These are phyloP conservation scores for Amanita thiersii DNA, from an alignment of 768 basidiomycete species.

Conservation along the genomic window DNA sequence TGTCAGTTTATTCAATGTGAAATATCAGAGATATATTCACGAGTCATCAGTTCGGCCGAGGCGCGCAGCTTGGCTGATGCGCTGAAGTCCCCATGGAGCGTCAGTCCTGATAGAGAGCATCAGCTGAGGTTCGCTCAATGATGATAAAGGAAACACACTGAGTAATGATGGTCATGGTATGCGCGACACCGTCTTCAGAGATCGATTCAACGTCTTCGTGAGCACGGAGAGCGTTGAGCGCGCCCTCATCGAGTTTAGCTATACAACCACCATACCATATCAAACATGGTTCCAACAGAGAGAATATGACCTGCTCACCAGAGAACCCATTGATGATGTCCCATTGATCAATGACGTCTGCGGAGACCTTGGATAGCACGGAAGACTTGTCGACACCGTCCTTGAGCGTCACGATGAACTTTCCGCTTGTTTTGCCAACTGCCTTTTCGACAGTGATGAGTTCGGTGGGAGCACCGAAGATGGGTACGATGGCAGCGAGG, in stretches of 20 bases:
- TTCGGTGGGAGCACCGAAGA: not conserved
- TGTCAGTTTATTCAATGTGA: not conserved
- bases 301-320: too few relatives aligned
- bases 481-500: not conserved
- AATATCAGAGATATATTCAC: not conserved
- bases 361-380: not conserved
- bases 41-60: conserved; percentile 10
- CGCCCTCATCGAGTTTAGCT: too few relatives aligned
- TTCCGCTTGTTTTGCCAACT: not conserved
- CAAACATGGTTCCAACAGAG: too few relatives aligned
- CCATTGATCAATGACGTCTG: not conserved
- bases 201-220: conserved; percentile 1
- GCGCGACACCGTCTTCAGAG: not conserved
- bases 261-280: too few relatives aligned
- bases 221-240: too few relatives aligned
- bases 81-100: conserved; percentile 21
- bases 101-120: conserved; percentile 13
- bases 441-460: not conserved
- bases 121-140: not conserved
- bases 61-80: conserved; percentile 14
- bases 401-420: not conserved
- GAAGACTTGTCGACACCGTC: not conserved
- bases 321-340: not conserved
- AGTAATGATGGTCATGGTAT: conserved; percentile 11
- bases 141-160: conserved; percentile 11